Evolutionary conservation across 768 basidiomycete genomes (phyloP), one percentile per base, ranked within the genome.

Genomic region (Boletales sp.): DNA sequence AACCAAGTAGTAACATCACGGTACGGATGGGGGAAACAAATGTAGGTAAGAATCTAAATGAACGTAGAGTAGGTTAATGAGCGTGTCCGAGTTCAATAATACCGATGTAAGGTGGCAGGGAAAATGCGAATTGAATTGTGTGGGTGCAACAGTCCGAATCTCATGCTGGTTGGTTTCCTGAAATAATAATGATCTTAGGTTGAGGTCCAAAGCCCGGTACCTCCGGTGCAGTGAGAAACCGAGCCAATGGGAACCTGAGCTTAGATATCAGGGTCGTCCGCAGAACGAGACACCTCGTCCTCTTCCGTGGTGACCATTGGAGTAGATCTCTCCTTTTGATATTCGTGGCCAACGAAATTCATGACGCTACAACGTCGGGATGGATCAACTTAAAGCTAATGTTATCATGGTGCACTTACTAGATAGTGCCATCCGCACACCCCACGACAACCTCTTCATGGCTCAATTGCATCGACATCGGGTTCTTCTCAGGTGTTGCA

Each of bases 361-460:
- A 83, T 79, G 33, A 84, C 78, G 58, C 80, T 81, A 49, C 30
- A 33, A 34, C 38, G 31, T 9, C 39, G 54, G 21, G 8, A 41
- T 32, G 38, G 33, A 48, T 65, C 57, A 65, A 48, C 21, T 48
- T 34, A 9, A 46, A 36, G 18, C 30, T 44, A 18, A 30, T 18
- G 25, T 34, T 34, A 46, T 1, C 4, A 12, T 3, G 9, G 37
- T 4, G 44, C 13, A 74, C 89, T 71, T 55, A 93, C 90, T 93
- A 93, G 58, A 93, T 93, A 4, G 88, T 90, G 13, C 90, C 90
- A 67, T 93, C 90, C 25, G 89, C 89, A 73, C 90, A 93, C 0
- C 90, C 90, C 28, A 94, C 88, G 15, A 93, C 90, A 1, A 94
- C 86, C 63, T 93, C 90, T 61, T 94, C 91, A 57, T 92, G 87